Conservation (phyloP, 1,284 basidiomycete species). For the Cutaneotrichosporon daszewskae region DNA sequence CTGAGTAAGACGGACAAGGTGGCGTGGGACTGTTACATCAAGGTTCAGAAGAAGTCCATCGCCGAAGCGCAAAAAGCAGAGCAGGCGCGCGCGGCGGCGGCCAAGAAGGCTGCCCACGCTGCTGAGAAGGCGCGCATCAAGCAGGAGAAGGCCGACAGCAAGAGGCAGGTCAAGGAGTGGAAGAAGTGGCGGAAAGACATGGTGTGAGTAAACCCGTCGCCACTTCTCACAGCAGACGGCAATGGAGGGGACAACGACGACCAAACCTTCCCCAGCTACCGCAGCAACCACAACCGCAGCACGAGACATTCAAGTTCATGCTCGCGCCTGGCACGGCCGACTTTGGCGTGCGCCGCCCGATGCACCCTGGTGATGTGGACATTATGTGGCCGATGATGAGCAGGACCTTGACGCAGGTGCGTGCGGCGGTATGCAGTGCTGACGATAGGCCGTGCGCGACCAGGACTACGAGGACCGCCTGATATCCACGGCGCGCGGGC, state of each 20-base stretch:
- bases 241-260: no score
- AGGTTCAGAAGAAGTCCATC: neutral
- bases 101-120: neutral
- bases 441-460: conserved; percentile 1
- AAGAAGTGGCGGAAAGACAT: neutral
- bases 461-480: conserved; percentile 4
- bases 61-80: neutral
- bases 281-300: no score
- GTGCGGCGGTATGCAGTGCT: neutral
- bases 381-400: conserved; percentile 4
- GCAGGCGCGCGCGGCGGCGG: neutral
- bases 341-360: neutral
- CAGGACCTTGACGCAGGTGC: conserved; percentile 3
- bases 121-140: neutral
- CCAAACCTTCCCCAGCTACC: no score
- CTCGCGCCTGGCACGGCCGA: neutral
- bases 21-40: neutral
- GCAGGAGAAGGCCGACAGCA: neutral
- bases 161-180: neutral
- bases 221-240: no score
- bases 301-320: neutral
- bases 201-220: no score
- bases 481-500: conserved; percentile 1
- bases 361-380: neutral
- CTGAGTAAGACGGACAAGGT: neutral